Conservation (phyloP, 495 filamentous ascomycete genomes). For the Aspergillus ellipticus region DNA sequence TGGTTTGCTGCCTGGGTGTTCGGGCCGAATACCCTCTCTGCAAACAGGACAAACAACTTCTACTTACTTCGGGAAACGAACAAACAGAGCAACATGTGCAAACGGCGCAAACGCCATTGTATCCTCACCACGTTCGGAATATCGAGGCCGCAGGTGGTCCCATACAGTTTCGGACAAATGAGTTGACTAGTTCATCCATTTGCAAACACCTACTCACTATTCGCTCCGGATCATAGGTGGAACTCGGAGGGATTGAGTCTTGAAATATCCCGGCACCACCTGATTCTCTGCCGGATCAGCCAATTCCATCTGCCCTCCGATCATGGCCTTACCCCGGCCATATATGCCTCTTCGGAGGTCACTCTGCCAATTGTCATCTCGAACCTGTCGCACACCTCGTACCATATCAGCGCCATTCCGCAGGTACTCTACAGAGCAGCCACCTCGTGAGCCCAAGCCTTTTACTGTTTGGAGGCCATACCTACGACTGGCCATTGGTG, state of each 20-base stretch:
- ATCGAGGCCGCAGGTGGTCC: conserved; percentile 15
- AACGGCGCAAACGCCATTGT: conserved; percentile 28
- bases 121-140: conserved; percentile 4
- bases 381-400: conserved; percentile 20
- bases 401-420: conserved; percentile 22
- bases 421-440: conserved; percentile 29
- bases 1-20: neutral
- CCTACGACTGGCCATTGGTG: conserved; percentile 54
- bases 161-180: conserved; percentile 10
- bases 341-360: conserved; percentile 40
- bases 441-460: conserved; percentile 20
- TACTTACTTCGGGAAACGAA: no score
- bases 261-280: conserved; percentile 11
- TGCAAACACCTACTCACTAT: neutral
- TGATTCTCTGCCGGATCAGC: conserved; percentile 14
- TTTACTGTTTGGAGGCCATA: conserved; percentile 51
- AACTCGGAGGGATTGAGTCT: neutral
- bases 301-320: conserved; percentile 14
- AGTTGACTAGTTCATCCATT: neutral
- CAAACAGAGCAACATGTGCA: conserved; percentile 9
- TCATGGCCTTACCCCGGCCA: conserved; percentile 34
- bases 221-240: neutral
- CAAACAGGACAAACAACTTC: conserved; percentile 16
- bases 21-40: neutral
- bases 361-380: conserved; percentile 25